Evolutionary conservation across 78 protist genomes (phyloP).

Genomic region (Speleostelium caveatum): DNA sequence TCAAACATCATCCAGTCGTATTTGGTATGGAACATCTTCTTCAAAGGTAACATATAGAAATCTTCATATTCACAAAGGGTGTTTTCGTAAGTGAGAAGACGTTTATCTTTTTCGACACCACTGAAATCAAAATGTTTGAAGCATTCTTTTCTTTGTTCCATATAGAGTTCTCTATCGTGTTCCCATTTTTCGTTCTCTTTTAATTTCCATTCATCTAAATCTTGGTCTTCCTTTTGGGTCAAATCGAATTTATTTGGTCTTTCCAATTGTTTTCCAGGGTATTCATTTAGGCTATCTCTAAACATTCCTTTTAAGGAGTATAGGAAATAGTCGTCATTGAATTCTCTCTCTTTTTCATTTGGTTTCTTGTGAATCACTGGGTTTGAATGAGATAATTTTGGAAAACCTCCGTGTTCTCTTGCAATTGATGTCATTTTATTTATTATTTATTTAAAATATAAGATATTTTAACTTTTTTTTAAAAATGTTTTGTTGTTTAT

Average conservation of each 20-base stretch:
- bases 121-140: slow-evolving; percentile 13
- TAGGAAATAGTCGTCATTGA: slow-evolving; percentile 46
- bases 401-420: slow-evolving; percentile 57
- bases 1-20: neutral
- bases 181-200: neutral
- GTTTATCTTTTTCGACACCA: too few relatives aligned
- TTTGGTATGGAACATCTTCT: slow-evolving; percentile 7
- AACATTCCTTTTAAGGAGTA: slow-evolving; percentile 21
- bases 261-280: slow-evolving; percentile 22
- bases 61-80: neutral
- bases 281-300: slow-evolving; percentile 40
- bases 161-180: neutral
- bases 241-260: slow-evolving; percentile 57
- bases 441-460: neutral
- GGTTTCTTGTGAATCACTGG: neutral
- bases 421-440: slow-evolving; percentile 38
- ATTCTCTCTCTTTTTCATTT: slow-evolving; percentile 8
- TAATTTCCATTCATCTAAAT: slow-evolving; percentile 1
- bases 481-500: neutral
- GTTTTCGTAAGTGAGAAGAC: neutral
- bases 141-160: slow-evolving; percentile 2
- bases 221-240: neutral
- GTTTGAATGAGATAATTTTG: neutral
- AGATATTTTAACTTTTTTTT: neutral
- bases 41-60: slow-evolving; percentile 1